Evolutionary conservation across 2,329 filamentous ascomycete genomes (phyloP), one percentile per base, ranked within the genome.

Genomic region (Ophiostoma sp.): DNA sequence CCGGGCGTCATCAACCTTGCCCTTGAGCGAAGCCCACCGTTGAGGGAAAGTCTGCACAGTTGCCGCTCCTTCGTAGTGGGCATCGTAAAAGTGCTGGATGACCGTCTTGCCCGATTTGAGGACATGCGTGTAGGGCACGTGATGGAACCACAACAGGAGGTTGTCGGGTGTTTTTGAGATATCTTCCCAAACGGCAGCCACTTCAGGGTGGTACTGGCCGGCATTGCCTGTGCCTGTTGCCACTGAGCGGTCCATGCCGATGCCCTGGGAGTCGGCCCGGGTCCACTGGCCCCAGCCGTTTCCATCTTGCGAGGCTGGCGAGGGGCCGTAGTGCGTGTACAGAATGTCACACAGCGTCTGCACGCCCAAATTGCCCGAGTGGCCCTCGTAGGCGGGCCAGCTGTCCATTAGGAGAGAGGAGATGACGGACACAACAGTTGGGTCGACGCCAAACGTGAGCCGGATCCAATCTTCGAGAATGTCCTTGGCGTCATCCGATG

Each of bases 201-300:
- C 80, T 74, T 91, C 87, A 0, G 84, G 76, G 0, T 90, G 90
- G 77, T 93, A 93, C 77, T 92, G 90, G 0, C 89, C 90, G 0
- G 90, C 82, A 75, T 86, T 89, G 0, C 89, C 88, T 0, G 91
- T 93, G 11, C 91, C 91, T 71, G 91, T 93, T 74, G 81, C 83
- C 0, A 91, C 87, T 0, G 91, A 93, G 12, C 91, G 86, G 77
- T 93, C 91, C 91, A 93, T 93, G 0, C 91, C 91, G 72, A 93
- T 88, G 4, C 83, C 84, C 25, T 82, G 76, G 0, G 79, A 78
- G 74, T 92, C 88, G 0, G 91, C 91, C 3, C 91, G 87, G 0
- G 91, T 92, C 90, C 91, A 93, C 78, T 92, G 90, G 11, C 91
- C 91, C 89, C 89, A 93, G 2, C 87, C 86, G 76, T 92, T 93